Percentiles rank a stretch among this genome's conserved stretches.
Evolutionary conservation across 768 basidiomycete genomes (phyloP).

Genomic region (Leccinellum albellum): DNA sequence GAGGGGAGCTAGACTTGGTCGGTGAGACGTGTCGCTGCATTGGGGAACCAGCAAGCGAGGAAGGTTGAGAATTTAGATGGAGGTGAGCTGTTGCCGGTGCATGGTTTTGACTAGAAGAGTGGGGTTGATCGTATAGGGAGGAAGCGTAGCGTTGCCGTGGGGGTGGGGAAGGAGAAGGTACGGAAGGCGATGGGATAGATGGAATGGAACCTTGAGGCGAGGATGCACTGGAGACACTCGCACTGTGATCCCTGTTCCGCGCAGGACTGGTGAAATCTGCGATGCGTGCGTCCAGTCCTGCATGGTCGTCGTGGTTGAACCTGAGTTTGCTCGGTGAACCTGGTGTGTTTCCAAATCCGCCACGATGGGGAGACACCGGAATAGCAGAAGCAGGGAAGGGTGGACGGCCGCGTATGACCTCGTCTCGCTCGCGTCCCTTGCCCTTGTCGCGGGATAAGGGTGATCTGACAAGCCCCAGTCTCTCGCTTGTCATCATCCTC

Average conservation of each 20-base stretch:
- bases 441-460: slow-evolving; percentile 34
- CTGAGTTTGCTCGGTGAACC: slow-evolving; percentile 30
- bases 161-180: slow-evolving; percentile 45
- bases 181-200: slow-evolving; percentile 71
- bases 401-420: slow-evolving; percentile 43
- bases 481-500: slow-evolving; percentile 69
- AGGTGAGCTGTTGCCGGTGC: slow-evolving; percentile 9
- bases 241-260: slow-evolving; percentile 56
- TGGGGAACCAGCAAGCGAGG: slow-evolving; percentile 29
- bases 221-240: slow-evolving; percentile 69
- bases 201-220: slow-evolving; percentile 79
- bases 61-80: slow-evolving; percentile 14
- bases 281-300: slow-evolving; percentile 33
- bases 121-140: slow-evolving; percentile 22
- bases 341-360: slow-evolving; percentile 9
- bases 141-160: slow-evolving; percentile 25
- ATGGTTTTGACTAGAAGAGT: slow-evolving; percentile 3
- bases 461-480: slow-evolving; percentile 60
- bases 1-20: slow-evolving; percentile 60
- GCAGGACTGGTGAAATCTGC: slow-evolving; percentile 28
- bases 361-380: background rate
- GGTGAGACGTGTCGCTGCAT: slow-evolving; percentile 49
- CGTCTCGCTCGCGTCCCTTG: slow-evolving; percentile 29
- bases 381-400: slow-evolving; percentile 18
- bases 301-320: slow-evolving; percentile 11